Evolutionary conservation across 768 basidiomycete species (phyloP), one percentile per base, ranked within the genome.

Genomic region (Suillus alpinus): DNA sequence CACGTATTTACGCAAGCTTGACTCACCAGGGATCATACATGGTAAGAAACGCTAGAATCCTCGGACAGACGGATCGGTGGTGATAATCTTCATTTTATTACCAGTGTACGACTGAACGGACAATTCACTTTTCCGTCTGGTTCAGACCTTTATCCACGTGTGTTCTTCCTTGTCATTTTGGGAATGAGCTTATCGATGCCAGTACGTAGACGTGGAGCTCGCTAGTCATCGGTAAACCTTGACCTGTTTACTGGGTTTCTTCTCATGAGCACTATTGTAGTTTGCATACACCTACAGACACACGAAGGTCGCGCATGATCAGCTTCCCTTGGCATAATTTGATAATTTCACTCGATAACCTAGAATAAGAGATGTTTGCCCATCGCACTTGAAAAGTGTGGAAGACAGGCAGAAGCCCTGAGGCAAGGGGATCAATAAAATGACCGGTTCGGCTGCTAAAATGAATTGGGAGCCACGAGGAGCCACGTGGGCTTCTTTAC

Each of bases 21-120:
- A 37, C 50, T 52, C 23, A 26, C 41, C 36, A 75, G 83, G 80
- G 16, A 74, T 84, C 57, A 79, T 83, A 32, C 82, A 83, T 65
- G 81, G 81, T 80, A 71, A 40, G 77, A 63, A 55, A 59, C 18
- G 29, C 13, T 31, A 39, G 12, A 36, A 52, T 55, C 23, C 26
- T 39, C 34, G 13, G 37, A 34, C 37, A 51, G 12, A 36, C 55
- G 58, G 59, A 59, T 59, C 31, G 37, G 39, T 56, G 46, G 62
- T 66, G n/a, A 66, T 67, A 56, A 61, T 59, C 53, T 26, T 56
- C 40, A 31, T 51, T 61, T 65, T 69, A 59, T 65, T 69, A 59
- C 47, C 61, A 80, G 79, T 80, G 37, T 80, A 80, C 65, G 79
- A 80, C 51, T 79, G 65, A 72, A 50, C 26, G 46, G 31, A 59